These are phyloP conservation scores for Naumovozyma dairenensis DNA, from an alignment of 805 yeast species.

Conservation along the genomic window DNA sequence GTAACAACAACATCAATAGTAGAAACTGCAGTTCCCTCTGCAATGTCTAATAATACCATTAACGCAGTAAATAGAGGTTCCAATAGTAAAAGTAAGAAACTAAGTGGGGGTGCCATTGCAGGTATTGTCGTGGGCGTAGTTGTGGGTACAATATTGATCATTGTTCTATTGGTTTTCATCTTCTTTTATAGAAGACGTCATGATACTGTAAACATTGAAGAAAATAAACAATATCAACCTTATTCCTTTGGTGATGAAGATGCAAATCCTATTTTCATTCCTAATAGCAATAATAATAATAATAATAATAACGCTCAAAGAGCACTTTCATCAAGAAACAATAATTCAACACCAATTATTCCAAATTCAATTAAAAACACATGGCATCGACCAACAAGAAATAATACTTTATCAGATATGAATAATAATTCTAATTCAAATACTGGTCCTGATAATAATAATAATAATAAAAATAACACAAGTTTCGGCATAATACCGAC, in stretches of 20 bases:
- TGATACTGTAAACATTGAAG: conserved; percentile 32
- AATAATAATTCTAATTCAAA: neutral
- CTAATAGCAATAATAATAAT: conserved; percentile 3
- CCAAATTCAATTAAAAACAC: conserved; percentile 9
- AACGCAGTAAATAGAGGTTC: conserved; percentile 3
- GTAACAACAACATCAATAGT: conserved; percentile 24
- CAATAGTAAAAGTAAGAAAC: conserved; percentile 2
- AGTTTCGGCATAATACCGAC: conserved; percentile 11
- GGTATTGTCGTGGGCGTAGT: conserved; percentile 51
- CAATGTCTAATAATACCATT: conserved; percentile 2
- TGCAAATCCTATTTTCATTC: conserved; percentile 18
- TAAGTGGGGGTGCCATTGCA: conserved; percentile 44
- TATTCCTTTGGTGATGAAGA: conserved; percentile 28
- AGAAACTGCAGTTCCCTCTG: conserved; percentile 8
- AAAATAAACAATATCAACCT: conserved; percentile 28
- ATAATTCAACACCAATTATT: conserved; percentile 5
- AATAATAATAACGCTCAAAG: neutral
- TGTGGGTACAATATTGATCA: conserved; percentile 31
- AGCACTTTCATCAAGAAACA: neutral
- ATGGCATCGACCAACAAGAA: conserved; percentile 5
- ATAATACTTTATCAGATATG: neutral
- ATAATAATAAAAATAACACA: neutral
- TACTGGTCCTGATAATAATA: neutral
- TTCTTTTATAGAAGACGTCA: conserved; percentile 35
- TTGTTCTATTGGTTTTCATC: conserved; percentile 34